Conservation (phyloP, 2,329 filamentous ascomycete genomes). For the Exophiala sp. region DNA sequence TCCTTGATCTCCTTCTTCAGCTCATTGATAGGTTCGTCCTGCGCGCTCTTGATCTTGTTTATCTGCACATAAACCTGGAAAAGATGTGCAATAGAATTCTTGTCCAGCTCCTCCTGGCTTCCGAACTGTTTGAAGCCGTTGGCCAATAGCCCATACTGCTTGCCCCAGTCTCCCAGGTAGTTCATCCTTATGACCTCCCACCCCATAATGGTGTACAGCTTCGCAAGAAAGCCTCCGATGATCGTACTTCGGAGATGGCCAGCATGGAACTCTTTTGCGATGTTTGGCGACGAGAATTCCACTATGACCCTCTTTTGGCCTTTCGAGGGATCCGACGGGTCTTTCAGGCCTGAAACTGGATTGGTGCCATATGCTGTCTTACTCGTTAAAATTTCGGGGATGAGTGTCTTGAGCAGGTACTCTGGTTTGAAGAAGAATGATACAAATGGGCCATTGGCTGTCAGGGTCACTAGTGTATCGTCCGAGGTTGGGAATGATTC, state of each 20-base stretch:
- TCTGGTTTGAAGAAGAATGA: slow-evolving; percentile 64
- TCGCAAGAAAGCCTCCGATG: slow-evolving; percentile 63
- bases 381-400: slow-evolving; percentile 58
- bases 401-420: slow-evolving; percentile 54
- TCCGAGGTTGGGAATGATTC: slow-evolving; percentile 56
- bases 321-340: slow-evolving; percentile 54
- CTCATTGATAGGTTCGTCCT: slow-evolving; percentile 56
- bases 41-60: slow-evolving; percentile 54
- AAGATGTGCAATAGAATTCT: slow-evolving; percentile 62
- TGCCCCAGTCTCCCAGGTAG: slow-evolving; percentile 67
- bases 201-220: slow-evolving; percentile 58
- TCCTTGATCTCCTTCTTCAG: slow-evolving; percentile 49
- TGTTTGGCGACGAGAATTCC: slow-evolving; percentile 66
- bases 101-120: slow-evolving; percentile 56
- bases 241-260: slow-evolving; percentile 65
- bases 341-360: slow-evolving; percentile 55
- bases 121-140: slow-evolving; percentile 62
- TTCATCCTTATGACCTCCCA: slow-evolving; percentile 64
- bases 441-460: slow-evolving; percentile 55
- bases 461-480: slow-evolving; percentile 40
- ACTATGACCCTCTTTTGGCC: slow-evolving; percentile 57
- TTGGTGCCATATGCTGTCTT: slow-evolving; percentile 59
- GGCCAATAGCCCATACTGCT: slow-evolving; percentile 61
- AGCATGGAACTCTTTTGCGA: slow-evolving; percentile 64
- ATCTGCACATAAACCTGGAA: slow-evolving; percentile 66